Base-by-base conservation (phyloP, 2,329 filamentous ascomycete genomes). In the Trichoderma harzianum region DNA sequence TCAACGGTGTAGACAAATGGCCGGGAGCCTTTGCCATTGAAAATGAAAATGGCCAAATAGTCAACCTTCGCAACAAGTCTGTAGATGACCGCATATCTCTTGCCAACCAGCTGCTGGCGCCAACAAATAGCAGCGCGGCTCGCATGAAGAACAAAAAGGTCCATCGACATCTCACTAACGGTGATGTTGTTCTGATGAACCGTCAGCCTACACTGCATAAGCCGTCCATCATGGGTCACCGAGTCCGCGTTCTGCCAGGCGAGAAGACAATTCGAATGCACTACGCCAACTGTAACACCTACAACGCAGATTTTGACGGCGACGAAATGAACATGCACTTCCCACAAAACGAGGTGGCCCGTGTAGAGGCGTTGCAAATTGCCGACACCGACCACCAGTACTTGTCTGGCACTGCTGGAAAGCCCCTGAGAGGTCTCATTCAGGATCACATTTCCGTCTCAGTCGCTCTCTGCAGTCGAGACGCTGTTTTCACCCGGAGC, bases 261-360 rank as follows among this genome's bases (percentile, higher is more conserved):
- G 97, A 99, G 81, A 97, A 97, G 83, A 98, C 96, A 0, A 95
- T 99, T 80, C 94, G 96, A 75, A 98, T 99, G 95, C 96, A 99
- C 84, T 99, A 99, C 83, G 95, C 96, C 77, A 99, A 99, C 81
- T 98, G 96, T 82, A 99, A 99, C 79, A 98, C 96, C 0, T 99
- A 99, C 86, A 99, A 99, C 77, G 96, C 96, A 36, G 96, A 99
- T 86, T 99, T 99, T 79, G 97, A 99, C 78, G 96, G 96, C 81
- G 96, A 99, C 80, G 96, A 99, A 82, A 99, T 99, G 96, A 99
- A 99, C 81, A 97, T 99, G 95, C 96, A 99, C 83, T 98, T 99
- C 78, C 96, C 96, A 1, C 96, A 99, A 77, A 98, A 97, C 76
- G 97, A 98, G 80, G 87, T 98, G 75, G 96, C 96, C 18, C 89